Conservation (phyloP, 345 rosid genomes). For the Durio zibethinus region DNA sequence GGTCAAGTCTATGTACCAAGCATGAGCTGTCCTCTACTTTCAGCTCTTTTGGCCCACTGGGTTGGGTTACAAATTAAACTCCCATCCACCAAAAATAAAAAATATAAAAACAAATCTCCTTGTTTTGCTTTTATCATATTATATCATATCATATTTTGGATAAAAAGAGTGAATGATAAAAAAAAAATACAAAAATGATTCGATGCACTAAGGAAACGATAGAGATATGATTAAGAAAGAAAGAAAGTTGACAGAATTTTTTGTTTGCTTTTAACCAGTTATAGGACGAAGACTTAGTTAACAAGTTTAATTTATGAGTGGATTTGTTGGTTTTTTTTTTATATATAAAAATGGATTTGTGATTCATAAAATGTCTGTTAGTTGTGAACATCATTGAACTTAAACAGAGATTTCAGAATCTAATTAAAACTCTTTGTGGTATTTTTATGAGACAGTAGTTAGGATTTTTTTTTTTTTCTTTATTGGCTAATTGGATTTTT, state of each 20-base stretch:
- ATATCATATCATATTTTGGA: neutral
- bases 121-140: neutral
- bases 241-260: neutral
- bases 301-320: conserved; percentile 8
- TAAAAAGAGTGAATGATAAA: no score
- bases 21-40: conserved; percentile 64
- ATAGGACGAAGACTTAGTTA: neutral
- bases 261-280: neutral
- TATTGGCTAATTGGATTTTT: neutral
- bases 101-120: neutral
- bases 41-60: conserved; percentile 3
- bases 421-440: neutral
- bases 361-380: neutral
- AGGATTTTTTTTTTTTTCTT: neutral
- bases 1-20: conserved; percentile 38
- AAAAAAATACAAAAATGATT: neutral
- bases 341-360: neutral
- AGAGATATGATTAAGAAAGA: neutral
- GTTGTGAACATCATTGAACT: neutral
- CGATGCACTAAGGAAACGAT: neutral
- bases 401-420: neutral
- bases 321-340: no score
- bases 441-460: neutral
- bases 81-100: neutral
- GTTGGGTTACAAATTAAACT: neutral